Percentiles rank a stretch among this genome's conserved stretches.
Conservation (phyloP, 371 early-diverging fungal species). For the Rhizomucor pusillus region DNA sequence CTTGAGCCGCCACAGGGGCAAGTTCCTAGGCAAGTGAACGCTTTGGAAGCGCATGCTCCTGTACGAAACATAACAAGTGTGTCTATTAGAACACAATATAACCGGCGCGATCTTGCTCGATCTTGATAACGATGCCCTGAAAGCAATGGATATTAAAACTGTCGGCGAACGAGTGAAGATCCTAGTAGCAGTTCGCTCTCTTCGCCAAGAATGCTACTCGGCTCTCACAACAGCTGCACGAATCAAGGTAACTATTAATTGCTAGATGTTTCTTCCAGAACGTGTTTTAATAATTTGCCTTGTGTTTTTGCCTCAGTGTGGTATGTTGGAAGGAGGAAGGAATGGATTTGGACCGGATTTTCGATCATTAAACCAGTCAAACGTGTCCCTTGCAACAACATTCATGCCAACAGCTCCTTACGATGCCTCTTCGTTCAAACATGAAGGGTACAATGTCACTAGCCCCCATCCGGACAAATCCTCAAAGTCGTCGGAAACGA, state of each 20-base stretch:
- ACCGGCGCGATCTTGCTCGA: conserved; percentile 81
- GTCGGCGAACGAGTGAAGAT: conserved; percentile 86
- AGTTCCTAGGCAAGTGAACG: conserved; percentile 57
- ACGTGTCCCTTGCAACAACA: too few species aligned
- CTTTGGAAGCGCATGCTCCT: neutral
- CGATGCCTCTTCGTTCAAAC: conserved; percentile 9
- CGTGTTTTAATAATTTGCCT: too few species aligned
- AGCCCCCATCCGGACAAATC: conserved; percentile 23
- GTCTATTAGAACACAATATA: conserved; percentile 63
- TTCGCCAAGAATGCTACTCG: conserved; percentile 64
- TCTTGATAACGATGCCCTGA: conserved; percentile 75
- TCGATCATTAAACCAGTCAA: too few species aligned
- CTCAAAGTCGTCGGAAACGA: conserved; percentile 41
- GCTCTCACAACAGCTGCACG: conserved; percentile 31
- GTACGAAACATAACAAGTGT: neutral
- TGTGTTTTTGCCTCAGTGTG: neutral
- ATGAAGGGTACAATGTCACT: conserved; percentile 35
- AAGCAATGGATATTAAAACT: conserved; percentile 78
- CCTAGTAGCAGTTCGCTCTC: conserved; percentile 66
- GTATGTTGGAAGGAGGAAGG: too few species aligned
- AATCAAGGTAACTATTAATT: conserved; percentile 18
- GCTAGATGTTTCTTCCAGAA: too few species aligned
- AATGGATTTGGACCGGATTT: too few species aligned
- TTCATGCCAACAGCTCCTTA: neutral
- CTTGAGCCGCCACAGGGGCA: conserved; percentile 61